Evolutionary conservation across 2,329 filamentous ascomycete species (phyloP).

Genomic region (Chrysoporthe cubensis): DNA sequence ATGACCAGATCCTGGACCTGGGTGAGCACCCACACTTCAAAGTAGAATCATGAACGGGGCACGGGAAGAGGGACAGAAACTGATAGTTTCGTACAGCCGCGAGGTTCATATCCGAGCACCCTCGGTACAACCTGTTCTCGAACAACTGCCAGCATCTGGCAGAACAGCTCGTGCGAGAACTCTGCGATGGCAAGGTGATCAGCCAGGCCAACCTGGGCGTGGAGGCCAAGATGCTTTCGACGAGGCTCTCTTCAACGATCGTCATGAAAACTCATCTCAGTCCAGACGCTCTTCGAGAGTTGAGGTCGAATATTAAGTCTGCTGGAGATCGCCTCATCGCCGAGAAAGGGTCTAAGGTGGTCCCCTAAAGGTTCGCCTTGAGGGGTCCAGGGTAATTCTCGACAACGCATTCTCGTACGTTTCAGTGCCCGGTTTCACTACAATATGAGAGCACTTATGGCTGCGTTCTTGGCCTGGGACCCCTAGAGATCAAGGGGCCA

Average conservation of each 20-base stretch:
- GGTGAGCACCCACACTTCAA: slow-evolving; percentile 31
- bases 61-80: background rate
- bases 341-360: slow-evolving; percentile 24
- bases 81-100: slow-evolving; percentile 30
- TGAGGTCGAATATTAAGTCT: slow-evolving; percentile 27
- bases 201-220: slow-evolving; percentile 39
- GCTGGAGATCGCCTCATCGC: slow-evolving; percentile 27
- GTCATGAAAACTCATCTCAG: slow-evolving; percentile 36
- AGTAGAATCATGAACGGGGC: background rate
- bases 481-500: background rate
- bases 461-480: background rate
- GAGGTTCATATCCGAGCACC: slow-evolving; percentile 36
- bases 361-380: slow-evolving; percentile 10
- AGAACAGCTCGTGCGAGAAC: slow-evolving; percentile 37
- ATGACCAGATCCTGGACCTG: slow-evolving; percentile 37
- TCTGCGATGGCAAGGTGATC: slow-evolving; percentile 39
- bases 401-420: background rate
- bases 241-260: slow-evolving; percentile 35
- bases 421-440: background rate
- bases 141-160: slow-evolving; percentile 41
- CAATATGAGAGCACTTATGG: background rate
- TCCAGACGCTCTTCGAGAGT: slow-evolving; percentile 21
- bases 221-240: slow-evolving; percentile 36
- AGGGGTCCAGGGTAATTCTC: too few species aligned
- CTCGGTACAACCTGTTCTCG: slow-evolving; percentile 37